These are phyloP conservation scores for Didymella arachidicola DNA, from an alignment of 2,329 filamentous ascomycete species.

Conservation along the genomic window DNA sequence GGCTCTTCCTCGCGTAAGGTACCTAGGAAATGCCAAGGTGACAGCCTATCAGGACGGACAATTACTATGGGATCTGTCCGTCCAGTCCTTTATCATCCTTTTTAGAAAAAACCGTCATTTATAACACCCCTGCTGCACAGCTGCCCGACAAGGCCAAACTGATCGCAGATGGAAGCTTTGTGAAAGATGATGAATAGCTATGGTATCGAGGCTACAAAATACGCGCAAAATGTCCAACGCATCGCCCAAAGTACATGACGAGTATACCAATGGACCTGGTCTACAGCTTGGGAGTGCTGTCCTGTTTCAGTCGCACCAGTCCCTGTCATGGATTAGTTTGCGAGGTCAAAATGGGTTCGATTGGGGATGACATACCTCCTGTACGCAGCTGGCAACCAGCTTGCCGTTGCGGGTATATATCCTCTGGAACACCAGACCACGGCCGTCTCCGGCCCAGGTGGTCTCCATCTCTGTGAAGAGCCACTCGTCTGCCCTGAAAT, in stretches of 20 bases:
- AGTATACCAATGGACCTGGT: not conserved
- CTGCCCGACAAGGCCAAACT: conserved; percentile 5
- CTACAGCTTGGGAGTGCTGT: conserved; percentile 21
- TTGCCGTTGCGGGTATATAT: conserved; percentile 76
- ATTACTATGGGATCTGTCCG: no score
- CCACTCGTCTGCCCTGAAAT: conserved; percentile 69
- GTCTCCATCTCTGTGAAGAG: conserved; percentile 82
- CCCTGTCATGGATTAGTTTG: conserved; percentile 15
- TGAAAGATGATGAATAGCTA: not conserved
- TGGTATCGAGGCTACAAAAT: conserved; percentile 15
- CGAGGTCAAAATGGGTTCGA: not conserved
- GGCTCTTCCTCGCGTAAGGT: no score
- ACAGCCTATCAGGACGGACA: no score
- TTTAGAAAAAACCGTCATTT: no score
- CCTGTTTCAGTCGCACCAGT: conserved; percentile 21
- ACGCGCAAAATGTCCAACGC: not conserved
- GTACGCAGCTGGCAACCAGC: conserved; percentile 78
- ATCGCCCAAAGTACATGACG: not conserved
- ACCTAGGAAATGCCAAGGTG: no score
- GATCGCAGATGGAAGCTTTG: not conserved
- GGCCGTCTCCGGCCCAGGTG: conserved; percentile 79
- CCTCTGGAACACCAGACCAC: conserved; percentile 77
- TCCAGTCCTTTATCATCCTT: no score
- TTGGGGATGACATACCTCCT: conserved; percentile 66
- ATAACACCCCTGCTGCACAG: no score